These are phyloP conservation scores for Acacia acuminata DNA, from an alignment of 306 rosid species.

Conservation along the genomic window DNA sequence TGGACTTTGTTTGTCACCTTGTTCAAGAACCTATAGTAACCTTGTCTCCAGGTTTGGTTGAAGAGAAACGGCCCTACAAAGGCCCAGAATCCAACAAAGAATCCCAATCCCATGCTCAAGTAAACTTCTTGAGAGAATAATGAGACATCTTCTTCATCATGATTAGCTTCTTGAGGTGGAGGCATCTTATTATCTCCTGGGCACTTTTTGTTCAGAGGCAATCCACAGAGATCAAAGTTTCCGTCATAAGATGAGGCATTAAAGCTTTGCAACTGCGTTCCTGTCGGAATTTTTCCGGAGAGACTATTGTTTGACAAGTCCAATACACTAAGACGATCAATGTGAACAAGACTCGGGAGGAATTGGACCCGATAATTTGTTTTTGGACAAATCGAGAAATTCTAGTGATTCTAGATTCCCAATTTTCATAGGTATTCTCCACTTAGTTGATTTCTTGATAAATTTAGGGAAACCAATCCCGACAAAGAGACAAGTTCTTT, in stretches of 20 bases:
- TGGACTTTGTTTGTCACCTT: background rate
- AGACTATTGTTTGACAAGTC: conserved; percentile 28
- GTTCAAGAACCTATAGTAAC: background rate
- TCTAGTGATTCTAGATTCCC: conserved; percentile 22
- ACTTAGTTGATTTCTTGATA: conserved; percentile 7
- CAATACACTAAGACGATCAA: conserved; percentile 2
- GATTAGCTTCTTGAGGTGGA: background rate
- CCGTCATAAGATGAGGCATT: background rate
- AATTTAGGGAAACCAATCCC: conserved; percentile 18
- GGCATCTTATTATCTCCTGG: background rate
- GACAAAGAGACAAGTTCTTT: background rate
- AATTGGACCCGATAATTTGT: conserved; percentile 7
- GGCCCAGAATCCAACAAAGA: background rate
- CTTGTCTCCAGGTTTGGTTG: background rate
- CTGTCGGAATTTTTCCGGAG: conserved; percentile 12
- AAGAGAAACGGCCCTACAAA: background rate
- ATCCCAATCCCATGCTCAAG: background rate
- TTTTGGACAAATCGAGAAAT: conserved; percentile 31
- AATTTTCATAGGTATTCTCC: conserved; percentile 6
- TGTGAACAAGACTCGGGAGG: conserved; percentile 3
- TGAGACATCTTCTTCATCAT: background rate
- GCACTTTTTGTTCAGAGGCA: background rate
- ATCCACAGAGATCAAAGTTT: conserved; percentile 10
- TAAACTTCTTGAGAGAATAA: background rate
- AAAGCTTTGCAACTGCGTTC: conserved; percentile 23